These are phyloP conservation scores for Fusarium veterinarium DNA, from an alignment of 2,329 filamentous ascomycete species.

Conservation along the genomic window DNA sequence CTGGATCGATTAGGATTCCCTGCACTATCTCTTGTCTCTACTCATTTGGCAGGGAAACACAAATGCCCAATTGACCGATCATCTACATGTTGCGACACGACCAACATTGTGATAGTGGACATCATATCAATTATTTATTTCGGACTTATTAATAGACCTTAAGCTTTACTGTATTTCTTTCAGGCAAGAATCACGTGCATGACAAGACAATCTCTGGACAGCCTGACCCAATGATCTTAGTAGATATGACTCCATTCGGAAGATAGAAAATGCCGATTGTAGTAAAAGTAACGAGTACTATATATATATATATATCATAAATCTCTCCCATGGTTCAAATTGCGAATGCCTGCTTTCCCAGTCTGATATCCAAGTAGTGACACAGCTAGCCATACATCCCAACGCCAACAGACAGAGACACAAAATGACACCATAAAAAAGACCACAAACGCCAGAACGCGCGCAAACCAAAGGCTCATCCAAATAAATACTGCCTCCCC, in stretches of 20 bases:
- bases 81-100: accelerated
- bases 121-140: accelerated
- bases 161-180: background rate
- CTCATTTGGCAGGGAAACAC: background rate
- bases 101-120: accelerated
- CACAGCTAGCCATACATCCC: background rate
- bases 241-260: background rate
- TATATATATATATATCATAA: background rate
- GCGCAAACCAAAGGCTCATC: background rate
- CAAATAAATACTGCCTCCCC: background rate
- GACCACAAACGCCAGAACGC: too few species aligned
- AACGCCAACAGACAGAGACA: background rate
- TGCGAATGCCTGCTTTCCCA: background rate
- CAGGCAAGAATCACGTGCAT: background rate
- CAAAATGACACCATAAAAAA: background rate
- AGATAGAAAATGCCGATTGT: background rate
- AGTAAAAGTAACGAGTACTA: background rate
- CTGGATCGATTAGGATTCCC: background rate
- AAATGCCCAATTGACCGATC: accelerated
- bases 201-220: background rate
- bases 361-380: accelerated
- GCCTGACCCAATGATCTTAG: background rate
- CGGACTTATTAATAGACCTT: accelerated
- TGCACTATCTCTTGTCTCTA: background rate
- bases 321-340: accelerated